Evolutionary conservation across 345 rosid species (phyloP).

Genomic region (Eucalyptus curtisii): DNA sequence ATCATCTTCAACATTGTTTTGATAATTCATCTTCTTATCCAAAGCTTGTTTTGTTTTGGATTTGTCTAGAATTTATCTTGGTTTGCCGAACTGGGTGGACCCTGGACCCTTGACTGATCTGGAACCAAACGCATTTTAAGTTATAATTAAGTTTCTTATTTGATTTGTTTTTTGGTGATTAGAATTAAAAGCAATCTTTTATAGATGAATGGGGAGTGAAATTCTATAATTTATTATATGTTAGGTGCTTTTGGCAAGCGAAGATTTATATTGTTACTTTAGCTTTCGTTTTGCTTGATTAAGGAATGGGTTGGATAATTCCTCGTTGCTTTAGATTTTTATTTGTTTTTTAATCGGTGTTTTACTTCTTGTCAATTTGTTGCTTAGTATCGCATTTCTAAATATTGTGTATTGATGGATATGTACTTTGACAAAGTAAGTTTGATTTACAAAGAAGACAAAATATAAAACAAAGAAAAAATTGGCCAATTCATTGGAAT

Average conservation of each 20-base stretch:
- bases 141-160: background rate
- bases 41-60: too few species aligned
- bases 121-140: background rate
- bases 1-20: too few species aligned
- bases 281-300: background rate
- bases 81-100: too few species aligned
- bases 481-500: background rate
- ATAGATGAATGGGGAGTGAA: background rate
- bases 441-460: background rate
- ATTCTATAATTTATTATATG: background rate
- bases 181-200: background rate
- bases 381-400: background rate
- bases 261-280: background rate
- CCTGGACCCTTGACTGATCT: background rate
- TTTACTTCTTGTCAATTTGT: background rate
- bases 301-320: background rate
- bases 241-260: background rate
- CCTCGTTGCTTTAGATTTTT: background rate
- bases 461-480: background rate
- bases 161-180: background rate
- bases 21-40: too few species aligned
- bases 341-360: background rate
- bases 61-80: too few species aligned
- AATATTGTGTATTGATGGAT: background rate
- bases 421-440: background rate